Evolutionary conservation across 2,329 filamentous ascomycete species (phyloP).

Genomic region (Rhexocercosporidium sp.): DNA sequence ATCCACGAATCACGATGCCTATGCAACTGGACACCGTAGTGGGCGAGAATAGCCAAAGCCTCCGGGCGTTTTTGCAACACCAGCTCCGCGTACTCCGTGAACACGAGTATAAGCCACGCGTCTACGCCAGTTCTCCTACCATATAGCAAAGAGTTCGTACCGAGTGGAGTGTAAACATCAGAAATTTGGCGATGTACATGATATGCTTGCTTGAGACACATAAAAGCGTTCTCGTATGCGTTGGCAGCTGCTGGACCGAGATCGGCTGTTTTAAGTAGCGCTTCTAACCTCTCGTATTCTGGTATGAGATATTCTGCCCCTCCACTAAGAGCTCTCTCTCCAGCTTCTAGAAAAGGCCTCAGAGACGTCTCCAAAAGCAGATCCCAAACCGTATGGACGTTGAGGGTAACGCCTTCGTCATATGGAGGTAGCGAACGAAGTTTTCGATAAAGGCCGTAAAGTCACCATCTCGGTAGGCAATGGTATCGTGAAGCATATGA

Average conservation of each 20-base stretch:
- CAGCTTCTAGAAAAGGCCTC: neutral
- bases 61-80: constrained; percentile 40
- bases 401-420: constrained; percentile 4
- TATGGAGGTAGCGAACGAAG: neutral
- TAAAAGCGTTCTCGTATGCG: neutral
- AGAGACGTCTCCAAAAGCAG: neutral
- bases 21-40: constrained; percentile 45
- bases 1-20: constrained; percentile 31
- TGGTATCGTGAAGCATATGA: constrained; percentile 7
- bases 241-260: neutral
- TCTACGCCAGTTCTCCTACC: neutral
- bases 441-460: neutral
- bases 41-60: constrained; percentile 43
- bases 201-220: neutral
- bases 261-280: constrained; percentile 2
- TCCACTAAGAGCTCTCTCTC: neutral
- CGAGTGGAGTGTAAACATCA: no score
- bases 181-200: neutral
- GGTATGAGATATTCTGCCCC: neutral
- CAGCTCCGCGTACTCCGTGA: constrained; percentile 37
- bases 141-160: neutral
- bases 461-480: neutral
- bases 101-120: constrained; percentile 4
- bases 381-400: neutral
- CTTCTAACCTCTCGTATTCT: neutral